Base-by-base conservation (phyloP, 2,329 filamentous ascomycete species). In the Aspergillus brunneoviolaceus region DNA sequence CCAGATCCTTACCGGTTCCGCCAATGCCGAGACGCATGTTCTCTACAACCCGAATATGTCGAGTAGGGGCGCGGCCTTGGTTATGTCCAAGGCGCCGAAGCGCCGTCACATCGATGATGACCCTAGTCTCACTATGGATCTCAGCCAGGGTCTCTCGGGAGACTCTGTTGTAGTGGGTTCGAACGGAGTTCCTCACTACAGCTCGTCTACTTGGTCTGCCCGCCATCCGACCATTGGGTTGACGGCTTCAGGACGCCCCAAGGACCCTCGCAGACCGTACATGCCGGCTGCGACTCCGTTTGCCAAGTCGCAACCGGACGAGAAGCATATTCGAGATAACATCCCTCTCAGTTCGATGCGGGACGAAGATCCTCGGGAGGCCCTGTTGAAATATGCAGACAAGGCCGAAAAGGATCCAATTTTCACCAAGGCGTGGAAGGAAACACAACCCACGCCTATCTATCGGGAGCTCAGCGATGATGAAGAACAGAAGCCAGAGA, bases 41-140 rank as follows among this genome's bases (percentile, higher is more conserved):
- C 87, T 99, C 51, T 99, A 95, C 80, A 94, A 90, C 71, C 95
- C 95, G 2, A 85, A 82, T n/a, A 88, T 87, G 67, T 99, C 95
- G 23, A 84, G 75, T 12, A 88, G 87, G 62, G 95, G 95, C 60
- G 95, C 93, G 3, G 88, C 92, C 58, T 87, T 91, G 61, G 90
- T 98, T 65, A 92, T 99, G 87, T 93, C 90, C 63, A 91, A 92
- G 70, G 92, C 92, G 0, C 93, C 95, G 2, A 98, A 99, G 80
- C 93, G 92, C 69, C 89, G 94, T 1, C 94, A 99, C 73, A 87
- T 99, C 61, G 95, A 99, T 73, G 95, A 99, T 76, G 92, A 98
- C 75, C 87, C 92, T 1, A 87, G 86, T 60, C 82, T 96, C 35
- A 96, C 93, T 1, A 96, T 90, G 74, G 92, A 96, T 72, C 86